Percentiles rank a stretch among this genome's conserved stretches.
These are phyloP conservation scores for Claviceps maximensis DNA, from an alignment of 2,329 filamentous ascomycete species.

Conservation along the genomic window DNA sequence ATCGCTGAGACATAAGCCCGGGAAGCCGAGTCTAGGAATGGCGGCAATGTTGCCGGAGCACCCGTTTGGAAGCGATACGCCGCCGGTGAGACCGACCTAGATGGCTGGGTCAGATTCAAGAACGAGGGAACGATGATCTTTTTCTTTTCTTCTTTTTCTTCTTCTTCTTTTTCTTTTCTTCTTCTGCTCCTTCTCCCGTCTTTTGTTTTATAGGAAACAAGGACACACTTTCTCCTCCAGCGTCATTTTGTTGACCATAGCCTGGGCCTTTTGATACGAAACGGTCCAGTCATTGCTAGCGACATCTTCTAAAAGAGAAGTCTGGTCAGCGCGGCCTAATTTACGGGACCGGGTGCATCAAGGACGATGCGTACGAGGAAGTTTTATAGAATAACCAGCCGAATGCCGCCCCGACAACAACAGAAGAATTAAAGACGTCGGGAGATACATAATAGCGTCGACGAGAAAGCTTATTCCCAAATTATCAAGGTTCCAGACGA, in stretches of 20 bases:
- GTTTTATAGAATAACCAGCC: not conserved
- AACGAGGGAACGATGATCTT: not conserved
- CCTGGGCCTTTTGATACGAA: conserved; percentile 54
- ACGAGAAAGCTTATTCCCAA: not conserved
- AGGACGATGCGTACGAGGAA: not conserved
- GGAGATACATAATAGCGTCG: not conserved
- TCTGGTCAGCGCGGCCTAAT: not conserved
- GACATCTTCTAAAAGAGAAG: not conserved
- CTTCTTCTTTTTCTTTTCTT: not conserved
- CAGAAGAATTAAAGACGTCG: not conserved
- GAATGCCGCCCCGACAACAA: not conserved
- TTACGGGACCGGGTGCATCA: not conserved
- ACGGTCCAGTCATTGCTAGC: conserved; percentile 44
- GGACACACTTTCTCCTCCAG: conserved; percentile 50
- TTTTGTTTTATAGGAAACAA: not conserved
- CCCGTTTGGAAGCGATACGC: conserved; percentile 38
- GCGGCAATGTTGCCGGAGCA: conserved; percentile 32
- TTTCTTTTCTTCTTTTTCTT: not conserved
- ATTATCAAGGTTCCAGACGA: not conserved
- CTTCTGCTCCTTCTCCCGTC: not conserved
- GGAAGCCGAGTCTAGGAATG: conserved; percentile 26
- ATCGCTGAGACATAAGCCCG: conserved; percentile 31
- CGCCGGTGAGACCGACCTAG: conserved; percentile 57
- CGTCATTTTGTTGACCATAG: conserved; percentile 59
- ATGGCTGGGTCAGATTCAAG: not conserved